Conservation (phyloP, 2,329 filamentous ascomycete genomes). For the Lasiodiplodia citricola region DNA sequence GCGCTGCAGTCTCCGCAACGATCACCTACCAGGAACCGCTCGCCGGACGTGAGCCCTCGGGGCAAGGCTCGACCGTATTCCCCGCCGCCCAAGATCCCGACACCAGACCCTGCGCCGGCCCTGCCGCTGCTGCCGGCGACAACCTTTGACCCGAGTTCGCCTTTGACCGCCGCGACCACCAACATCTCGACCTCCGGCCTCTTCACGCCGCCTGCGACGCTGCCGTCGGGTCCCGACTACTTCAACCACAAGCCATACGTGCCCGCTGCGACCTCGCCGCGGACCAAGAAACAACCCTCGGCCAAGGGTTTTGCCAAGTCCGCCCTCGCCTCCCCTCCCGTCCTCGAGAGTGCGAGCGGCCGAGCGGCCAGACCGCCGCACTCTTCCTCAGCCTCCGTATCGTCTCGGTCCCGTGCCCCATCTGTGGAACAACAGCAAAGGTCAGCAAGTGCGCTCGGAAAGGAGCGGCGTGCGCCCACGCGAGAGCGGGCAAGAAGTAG, state of each 20-base stretch:
- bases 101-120: constrained; percentile 42
- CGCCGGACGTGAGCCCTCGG: constrained; percentile 46
- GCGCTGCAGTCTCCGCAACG: constrained; percentile 40
- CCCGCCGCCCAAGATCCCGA: constrained; percentile 38
- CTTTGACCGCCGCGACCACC: constrained; percentile 37
- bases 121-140: constrained; percentile 41
- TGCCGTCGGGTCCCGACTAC: constrained; percentile 42
- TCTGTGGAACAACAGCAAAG: constrained; percentile 18
- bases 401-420: constrained; percentile 9
- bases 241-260: constrained; percentile 37
- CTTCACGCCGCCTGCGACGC: constrained; percentile 38
- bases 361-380: constrained; percentile 11
- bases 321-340: constrained; percentile 43
- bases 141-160: constrained; percentile 43
- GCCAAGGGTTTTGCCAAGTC: constrained; percentile 34
- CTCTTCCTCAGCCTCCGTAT: constrained; percentile 13
- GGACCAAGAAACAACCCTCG: constrained; percentile 29
- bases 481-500: background rate
- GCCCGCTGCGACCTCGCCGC: constrained; percentile 38
- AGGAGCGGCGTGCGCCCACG: constrained; percentile 3
- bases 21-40: constrained; percentile 39
- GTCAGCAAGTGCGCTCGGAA: constrained; percentile 14
- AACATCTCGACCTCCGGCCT: constrained; percentile 29
- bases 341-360: constrained; percentile 27
- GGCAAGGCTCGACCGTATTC: constrained; percentile 39